Evolutionary conservation across 257 asterid genomes (phyloP), one percentile per base, ranked within the genome.

Genomic region (Capsicum pubescens): DNA sequence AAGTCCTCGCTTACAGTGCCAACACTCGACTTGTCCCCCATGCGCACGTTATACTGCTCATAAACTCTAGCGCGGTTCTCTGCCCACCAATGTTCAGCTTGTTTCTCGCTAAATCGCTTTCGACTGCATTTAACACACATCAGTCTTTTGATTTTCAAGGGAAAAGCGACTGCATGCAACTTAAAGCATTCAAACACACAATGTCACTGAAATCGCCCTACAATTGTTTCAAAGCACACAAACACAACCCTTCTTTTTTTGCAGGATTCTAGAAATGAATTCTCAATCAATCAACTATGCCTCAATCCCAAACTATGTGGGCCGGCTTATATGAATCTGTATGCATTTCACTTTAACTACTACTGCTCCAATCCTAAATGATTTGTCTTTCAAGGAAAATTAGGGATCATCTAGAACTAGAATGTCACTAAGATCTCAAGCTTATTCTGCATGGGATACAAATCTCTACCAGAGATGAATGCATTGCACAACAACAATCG

Each of bases 71-170:
- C 84, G 26, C 94, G 89, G 76, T 96, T 96, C 84, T 88, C 92
- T 61, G 92, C 90, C 93, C 93, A 91, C 93, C 93, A 91, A 44
- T 89, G 87, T 83, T 89, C 92, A 68, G 93, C 93, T 86, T 91
- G 91, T 86, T 91, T 91, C 86, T 88, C 92, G 21, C 91, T 91
- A 68, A 91, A 91, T 50, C 92, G 85, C 89, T 91, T 91, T 84
- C 99, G 98, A 69, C 99, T 96, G 98, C 94, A 92, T 88, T 83
- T 70, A 84, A 42, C 87, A 87, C 86, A 86, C 70, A 80, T 80
- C 59, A 79, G 79, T 36, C 80, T 46, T n/a, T 72, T 85, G 84
- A 56, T 46, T 84, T 63, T 19, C 61, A 76, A 26, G 10, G 46
- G 61, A 21, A 50, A 52, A 26, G 42, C 7, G 70, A 13, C 42